Base-by-base conservation (phyloP, 495 filamentous ascomycete genomes). In the Coniosporium apollinis region DNA sequence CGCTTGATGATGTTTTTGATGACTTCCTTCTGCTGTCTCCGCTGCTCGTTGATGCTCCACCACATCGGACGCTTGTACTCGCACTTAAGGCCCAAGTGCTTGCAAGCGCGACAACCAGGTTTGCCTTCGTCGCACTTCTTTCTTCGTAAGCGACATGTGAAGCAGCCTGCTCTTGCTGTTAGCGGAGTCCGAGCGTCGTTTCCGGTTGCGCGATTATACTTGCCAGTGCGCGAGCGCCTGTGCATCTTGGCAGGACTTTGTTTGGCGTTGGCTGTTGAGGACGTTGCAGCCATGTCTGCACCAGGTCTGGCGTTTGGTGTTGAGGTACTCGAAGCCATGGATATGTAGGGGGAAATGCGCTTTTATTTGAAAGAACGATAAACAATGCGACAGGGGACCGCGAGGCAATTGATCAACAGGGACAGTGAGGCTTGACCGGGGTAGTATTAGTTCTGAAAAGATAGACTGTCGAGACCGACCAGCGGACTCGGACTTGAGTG, bases 111-210 rank as follows among this genome's bases (percentile, higher is more conserved):
- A 64, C 89, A 97, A 43, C 72, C 63, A 24, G 82, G 79, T 47
- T 79, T 79, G 36, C 75, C 78, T 59, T 97, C 89, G 52, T 97
- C 87, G 61, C 89, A 96, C 72, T 97, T 97, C 70, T 97, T 94
- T 48, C 89, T 60, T 52, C 89, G 74, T 42, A 97, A 59, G 49
- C 89, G 78, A 65, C 89, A 97, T 36, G 87, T 96, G 58, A 87
- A 97, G 70, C 89, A 97, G 33, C 89, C 89, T 96, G 56, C 20
- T 33, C 43, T 25, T 19, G 29, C 26, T 18, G 53, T 55, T 41
- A 55, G 47, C 38, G 34, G 41, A 15, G 34, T 33, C 35, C 48
- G 45, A 49, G 43, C 46, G 42, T 22, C 15, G 18, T 8, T 14
- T 31, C 30, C 26, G 41, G 31, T 42, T 39, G 35, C 37, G 28